Base-by-base conservation (phyloP, 1,139 yeast genomes). In the Meyerozyma sp. region DNA sequence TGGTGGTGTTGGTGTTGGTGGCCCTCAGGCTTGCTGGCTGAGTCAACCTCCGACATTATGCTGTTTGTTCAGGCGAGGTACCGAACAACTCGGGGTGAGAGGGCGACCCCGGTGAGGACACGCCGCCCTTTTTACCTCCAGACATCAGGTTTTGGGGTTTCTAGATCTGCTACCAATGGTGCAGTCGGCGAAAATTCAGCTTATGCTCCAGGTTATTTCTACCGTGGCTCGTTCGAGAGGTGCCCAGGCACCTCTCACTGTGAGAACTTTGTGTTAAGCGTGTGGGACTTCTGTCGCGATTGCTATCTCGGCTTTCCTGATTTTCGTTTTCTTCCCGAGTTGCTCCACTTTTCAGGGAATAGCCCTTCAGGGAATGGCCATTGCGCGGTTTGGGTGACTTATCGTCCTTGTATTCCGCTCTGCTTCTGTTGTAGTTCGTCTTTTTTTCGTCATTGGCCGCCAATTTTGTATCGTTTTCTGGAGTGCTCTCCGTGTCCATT, bases 1-100 rank as follows among this genome's bases (percentile, higher is more conserved):
- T 32, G 34, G 20, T 46, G 47, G 13, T 42, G 47, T 21, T 7
- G 39, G 16, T 39, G 45, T 32, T 27, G 42, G n/a, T 34, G 43
- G 20, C 25, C 34, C 16, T 6, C 38, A 35, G 30, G 23, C 32
- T 40, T 14, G 32, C 13, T 27, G 25, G 20, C 16, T 32, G 20
- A 25, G 10, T 9, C 32, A 10, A 25, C 34, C 41, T 35, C 35
- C 25, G 28, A 32, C 39, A 34, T 27, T 30, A 16, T 30, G 10
- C 14, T 30, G 34, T 14, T 13, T 10, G 2, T 30, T 30, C 4
- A 9, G 34, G n/a, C 14, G 10, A 30, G 20, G 23, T 21, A 21
- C 20, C 6, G 20, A 30, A 30, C 16, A 30, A 13, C 20, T 14
- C 16, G 20, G 34, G 34, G 34, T 30, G 34, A 30, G 35, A 32